Evolutionary conservation across 306 rosid species (phyloP).

Genomic region (Quercus ilex): DNA sequence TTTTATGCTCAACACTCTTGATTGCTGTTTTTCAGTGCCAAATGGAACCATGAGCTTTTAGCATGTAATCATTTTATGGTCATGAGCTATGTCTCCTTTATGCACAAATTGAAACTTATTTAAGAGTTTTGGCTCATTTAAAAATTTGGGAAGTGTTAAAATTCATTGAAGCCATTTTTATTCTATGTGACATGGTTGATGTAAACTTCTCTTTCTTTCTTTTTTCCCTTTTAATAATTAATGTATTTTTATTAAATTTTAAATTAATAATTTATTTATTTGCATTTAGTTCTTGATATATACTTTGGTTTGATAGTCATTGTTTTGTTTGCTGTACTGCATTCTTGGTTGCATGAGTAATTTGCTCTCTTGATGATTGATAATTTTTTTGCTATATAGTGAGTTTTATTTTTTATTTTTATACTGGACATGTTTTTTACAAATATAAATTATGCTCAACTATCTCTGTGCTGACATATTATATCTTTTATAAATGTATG

Average conservation of each 20-base stretch:
- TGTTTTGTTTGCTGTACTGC: slow-evolving; percentile 1
- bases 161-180: not conserved
- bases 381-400: not conserved
- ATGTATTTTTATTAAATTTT: no score
- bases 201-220: not conserved
- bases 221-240: not conserved
- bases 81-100: not conserved
- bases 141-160: not conserved
- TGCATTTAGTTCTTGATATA: not conserved
- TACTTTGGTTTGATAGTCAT: not conserved
- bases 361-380: not conserved
- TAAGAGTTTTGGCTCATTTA: not conserved
- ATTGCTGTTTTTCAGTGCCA: not conserved
- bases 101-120: not conserved
- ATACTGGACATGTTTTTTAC: not conserved
- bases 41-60: not conserved
- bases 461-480: not conserved
- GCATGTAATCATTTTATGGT: not conserved
- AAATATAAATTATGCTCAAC: not conserved
- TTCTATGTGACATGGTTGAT: not conserved
- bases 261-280: not conserved
- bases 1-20: not conserved
- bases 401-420: not conserved
- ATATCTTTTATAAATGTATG: not conserved
- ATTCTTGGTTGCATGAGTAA: slow-evolving; percentile 9